A percentile compares a stretch with the other conserved stretches of the same genome.
Conservation (phyloP, 140 eudicot genomes). For the Anethum foeniculum region DNA sequence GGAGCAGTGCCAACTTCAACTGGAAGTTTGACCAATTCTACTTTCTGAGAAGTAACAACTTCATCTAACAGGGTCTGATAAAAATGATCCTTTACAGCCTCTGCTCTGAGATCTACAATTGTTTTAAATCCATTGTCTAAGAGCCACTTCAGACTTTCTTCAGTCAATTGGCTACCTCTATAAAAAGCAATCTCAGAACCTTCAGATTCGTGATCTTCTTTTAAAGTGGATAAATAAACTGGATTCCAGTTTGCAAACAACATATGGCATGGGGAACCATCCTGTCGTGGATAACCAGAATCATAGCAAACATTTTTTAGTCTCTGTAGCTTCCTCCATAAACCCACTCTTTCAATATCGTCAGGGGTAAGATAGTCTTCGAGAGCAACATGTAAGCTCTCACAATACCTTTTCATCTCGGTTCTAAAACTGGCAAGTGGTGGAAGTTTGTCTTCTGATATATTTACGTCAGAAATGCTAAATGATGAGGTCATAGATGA, state of each 20-base stretch:
- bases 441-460: slow-evolving; percentile 67
- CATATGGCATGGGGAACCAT: slow-evolving; percentile 56
- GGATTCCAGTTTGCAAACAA: slow-evolving; percentile 91
- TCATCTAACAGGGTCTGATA: slow-evolving; percentile 50
- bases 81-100: slow-evolving; percentile 71
- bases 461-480: slow-evolving; percentile 40
- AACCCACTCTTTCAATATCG: slow-evolving; percentile 53
- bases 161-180: slow-evolving; percentile 91
- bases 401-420: slow-evolving; percentile 93
- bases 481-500: slow-evolving; percentile 54
- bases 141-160: slow-evolving; percentile 83
- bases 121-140: slow-evolving; percentile 76
- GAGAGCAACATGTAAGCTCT: slow-evolving; percentile 86
- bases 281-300: slow-evolving; percentile 78
- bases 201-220: slow-evolving; percentile 42
- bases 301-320: slow-evolving; percentile 82
- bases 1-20: slow-evolving; percentile 86
- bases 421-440: slow-evolving; percentile 80
- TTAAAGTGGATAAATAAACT: slow-evolving; percentile 57
- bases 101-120: slow-evolving; percentile 86
- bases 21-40: slow-evolving; percentile 68
- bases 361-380: slow-evolving; percentile 71
- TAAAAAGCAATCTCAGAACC: slow-evolving; percentile 65
- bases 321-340: slow-evolving; percentile 83
- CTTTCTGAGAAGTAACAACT: slow-evolving; percentile 53